These are phyloP conservation scores for Epichloe brachyelytri DNA, from an alignment of 2,329 filamentous ascomycete species.

Conservation along the genomic window DNA sequence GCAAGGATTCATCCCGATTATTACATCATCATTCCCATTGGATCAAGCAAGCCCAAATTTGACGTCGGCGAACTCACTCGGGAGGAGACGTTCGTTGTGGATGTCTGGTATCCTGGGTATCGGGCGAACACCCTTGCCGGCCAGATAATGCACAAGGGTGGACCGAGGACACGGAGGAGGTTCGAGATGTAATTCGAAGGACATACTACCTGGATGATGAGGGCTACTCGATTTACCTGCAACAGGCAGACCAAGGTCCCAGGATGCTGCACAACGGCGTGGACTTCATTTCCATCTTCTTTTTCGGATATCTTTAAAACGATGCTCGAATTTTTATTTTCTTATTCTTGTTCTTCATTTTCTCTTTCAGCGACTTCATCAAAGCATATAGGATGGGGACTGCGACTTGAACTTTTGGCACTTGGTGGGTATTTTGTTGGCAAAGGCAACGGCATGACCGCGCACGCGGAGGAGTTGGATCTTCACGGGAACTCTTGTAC, in stretches of 20 bases:
- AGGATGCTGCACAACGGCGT: neutral
- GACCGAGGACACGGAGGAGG: neutral
- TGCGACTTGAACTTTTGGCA: too few species aligned
- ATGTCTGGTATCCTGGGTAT: neutral
- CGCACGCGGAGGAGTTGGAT: too few species aligned
- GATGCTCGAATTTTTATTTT: too few species aligned
- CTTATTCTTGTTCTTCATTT: too few species aligned
- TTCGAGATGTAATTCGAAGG: neutral
- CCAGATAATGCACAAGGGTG: neutral
- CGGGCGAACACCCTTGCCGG: neutral
- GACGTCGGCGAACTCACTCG: neutral
- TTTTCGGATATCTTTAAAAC: too few species aligned
- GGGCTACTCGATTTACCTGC: neutral
- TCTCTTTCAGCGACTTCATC: too few species aligned
- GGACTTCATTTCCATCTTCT: neutral
- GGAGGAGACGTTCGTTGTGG: neutral
- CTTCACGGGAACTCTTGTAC: too few species aligned
- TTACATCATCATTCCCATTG: neutral
- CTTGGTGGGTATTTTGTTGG: too few species aligned
- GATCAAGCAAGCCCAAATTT: neutral
- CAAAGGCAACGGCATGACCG: too few species aligned
- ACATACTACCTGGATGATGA: neutral
- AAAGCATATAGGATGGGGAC: too few species aligned
- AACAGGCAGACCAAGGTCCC: neutral
- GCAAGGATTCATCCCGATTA: neutral